Conservation (phyloP, 2,329 filamentous ascomycete genomes). For the Neofusicoccum umdonicola region DNA sequence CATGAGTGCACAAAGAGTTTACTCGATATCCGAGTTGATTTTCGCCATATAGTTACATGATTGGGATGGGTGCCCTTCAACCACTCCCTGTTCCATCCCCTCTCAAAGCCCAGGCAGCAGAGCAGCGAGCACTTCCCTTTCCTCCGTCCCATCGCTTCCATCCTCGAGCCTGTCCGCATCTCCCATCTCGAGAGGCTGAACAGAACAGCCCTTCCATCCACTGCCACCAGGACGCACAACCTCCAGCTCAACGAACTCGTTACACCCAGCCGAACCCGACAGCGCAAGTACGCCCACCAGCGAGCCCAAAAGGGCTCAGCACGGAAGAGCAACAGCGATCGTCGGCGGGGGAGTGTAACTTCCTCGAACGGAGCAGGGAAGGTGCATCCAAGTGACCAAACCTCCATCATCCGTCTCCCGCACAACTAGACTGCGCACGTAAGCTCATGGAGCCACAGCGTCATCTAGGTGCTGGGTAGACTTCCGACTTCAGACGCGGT, state of each 20-base stretch:
- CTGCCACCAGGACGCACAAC: not conserved
- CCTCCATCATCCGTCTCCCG: conserved; percentile 9
- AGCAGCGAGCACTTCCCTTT: not conserved
- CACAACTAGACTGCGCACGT: not conserved
- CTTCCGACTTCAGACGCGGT: conserved; percentile 4
- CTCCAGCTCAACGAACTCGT: conserved; percentile 12
- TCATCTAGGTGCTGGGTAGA: not conserved
- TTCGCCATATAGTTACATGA: not conserved
- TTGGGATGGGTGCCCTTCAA: not conserved
- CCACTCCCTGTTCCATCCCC: not conserved
- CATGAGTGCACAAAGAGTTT: not conserved
- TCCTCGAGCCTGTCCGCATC: not conserved
- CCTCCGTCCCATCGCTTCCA: not conserved
- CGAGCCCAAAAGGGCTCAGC: conserved; percentile 2
- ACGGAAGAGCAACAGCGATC: conserved; percentile 2
- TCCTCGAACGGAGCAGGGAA: conserved; percentile 4
- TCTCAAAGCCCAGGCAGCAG: not conserved
- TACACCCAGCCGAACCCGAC: conserved; percentile 1
- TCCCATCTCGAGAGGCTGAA: not conserved
- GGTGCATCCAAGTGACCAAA: not conserved
- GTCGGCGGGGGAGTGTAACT: not conserved
- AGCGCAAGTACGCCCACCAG: conserved; percentile 8
- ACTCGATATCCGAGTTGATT: not conserved
- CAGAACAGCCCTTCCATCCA: not conserved
- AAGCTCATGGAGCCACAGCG: conserved; percentile 4